These are phyloP conservation scores for Euphorbia neoarborescens DNA, from an alignment of 441 rosid genomes.

Conservation along the genomic window DNA sequence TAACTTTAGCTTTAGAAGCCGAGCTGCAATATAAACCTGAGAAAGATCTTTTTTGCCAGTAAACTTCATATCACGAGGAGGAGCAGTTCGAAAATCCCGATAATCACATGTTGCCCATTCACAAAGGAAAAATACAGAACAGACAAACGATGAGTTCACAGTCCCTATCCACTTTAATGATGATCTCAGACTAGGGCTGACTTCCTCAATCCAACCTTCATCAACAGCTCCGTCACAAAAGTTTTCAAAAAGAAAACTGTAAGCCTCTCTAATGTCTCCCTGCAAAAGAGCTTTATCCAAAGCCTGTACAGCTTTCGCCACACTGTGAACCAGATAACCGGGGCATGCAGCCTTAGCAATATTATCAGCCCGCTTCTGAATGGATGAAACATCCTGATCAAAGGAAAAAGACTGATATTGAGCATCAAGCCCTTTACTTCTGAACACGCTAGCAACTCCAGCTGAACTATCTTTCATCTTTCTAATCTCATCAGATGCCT, in stretches of 20 bases:
- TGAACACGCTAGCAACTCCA: constrained; percentile 45
- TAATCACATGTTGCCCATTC: constrained; percentile 99
- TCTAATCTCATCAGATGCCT: constrained; percentile 59
- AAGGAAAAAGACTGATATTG: constrained; percentile 69
- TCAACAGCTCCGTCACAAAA: constrained; percentile 68
- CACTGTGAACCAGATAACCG: constrained; percentile 56
- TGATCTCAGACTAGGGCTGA: constrained; percentile 75
- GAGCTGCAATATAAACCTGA: constrained; percentile 72
- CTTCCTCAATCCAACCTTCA: constrained; percentile 80
- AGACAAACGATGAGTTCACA: constrained; percentile 56
- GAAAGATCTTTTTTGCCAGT: constrained; percentile 80
- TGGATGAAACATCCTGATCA: constrained; percentile 56
- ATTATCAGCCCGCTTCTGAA: constrained; percentile 70
- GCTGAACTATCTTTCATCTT: constrained; percentile 48
- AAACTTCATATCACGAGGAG: constrained; percentile 55
- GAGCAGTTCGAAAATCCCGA: constrained; percentile 71
- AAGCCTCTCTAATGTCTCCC: constrained; percentile 73
- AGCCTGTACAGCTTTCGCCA: constrained; percentile 87
- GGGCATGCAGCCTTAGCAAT: constrained; percentile 69
- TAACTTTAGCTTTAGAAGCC: constrained; percentile 64
- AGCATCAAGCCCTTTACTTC: constrained; percentile 60
- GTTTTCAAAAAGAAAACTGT: constrained; percentile 65
- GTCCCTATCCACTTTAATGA: constrained; percentile 80
- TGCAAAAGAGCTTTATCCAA: constrained; percentile 71
- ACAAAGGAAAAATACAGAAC: constrained; percentile 77